Base-by-base conservation (phyloP, 2,329 filamentous ascomycete species). In the Beauveria australis region DNA sequence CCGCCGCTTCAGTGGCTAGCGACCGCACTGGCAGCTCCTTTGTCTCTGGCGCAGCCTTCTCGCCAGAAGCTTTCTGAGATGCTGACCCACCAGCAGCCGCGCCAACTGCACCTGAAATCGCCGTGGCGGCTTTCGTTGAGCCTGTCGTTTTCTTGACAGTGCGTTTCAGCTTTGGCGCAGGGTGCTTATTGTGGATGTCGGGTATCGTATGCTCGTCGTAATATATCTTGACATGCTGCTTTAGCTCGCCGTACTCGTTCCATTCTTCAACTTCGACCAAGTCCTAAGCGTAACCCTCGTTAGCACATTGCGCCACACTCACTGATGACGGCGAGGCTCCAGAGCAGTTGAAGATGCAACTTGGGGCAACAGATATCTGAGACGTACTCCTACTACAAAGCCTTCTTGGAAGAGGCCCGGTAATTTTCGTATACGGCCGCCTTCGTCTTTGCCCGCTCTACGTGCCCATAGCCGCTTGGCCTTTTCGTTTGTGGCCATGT, bases 211-310 rank as follows among this genome's bases (percentile, higher is more conserved):
- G 78, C 66, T 86, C 83, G 75, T 86, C 83, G 71, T 82, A 82
- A 75, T 82, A 84, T 66, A 88, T 83, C 63, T 81, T 86, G 67
- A 97, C 85, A 68, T 93, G 89, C 75, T 93, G 85, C 74, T 92
- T 91, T 63, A 99, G 83, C 76, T 97, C 93, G 75, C 92, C 92
- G 75, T 95, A 97, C 74, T 99, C 94, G 78, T 99, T 99, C 94
- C 93, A 97, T 72, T 99, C 94, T 76, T 99, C 94, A 64, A 97
- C 86, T 74, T 97, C 88, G 65, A 93, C 89, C 54, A 97, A 82
- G 72, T 97, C 94, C 92, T 97, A 9, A 10, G 5, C 10, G 10
- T 33, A 22, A 9, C 22, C 14, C 24, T 12, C 18, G 24, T 51
- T 51, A 41, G 46, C 26, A 37, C 8, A 26, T n/a, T 37, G n/a